Percentiles rank a stretch among this genome's conserved stretches.
These are phyloP conservation scores for Coelastrella sp. DNA, from an alignment of 139 green algal species.

Conservation along the genomic window DNA sequence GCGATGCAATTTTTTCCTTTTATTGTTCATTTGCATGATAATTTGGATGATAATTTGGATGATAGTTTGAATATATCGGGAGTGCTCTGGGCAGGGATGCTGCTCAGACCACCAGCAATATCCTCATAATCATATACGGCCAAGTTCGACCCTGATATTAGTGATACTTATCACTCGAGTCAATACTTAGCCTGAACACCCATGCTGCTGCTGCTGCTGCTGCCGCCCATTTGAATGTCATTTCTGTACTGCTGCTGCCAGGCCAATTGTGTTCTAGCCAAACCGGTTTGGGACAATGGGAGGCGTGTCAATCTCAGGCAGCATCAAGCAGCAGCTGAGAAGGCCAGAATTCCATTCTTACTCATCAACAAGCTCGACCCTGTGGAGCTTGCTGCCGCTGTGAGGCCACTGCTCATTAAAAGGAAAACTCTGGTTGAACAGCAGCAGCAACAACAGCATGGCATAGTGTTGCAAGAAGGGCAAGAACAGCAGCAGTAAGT, in stretches of 20 bases:
- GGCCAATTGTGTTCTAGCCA: constrained; percentile 16
- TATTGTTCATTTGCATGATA: no score
- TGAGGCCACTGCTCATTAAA: background rate
- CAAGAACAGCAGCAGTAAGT: background rate
- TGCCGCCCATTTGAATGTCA: background rate
- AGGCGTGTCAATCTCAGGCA: background rate
- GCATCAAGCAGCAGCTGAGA: constrained; percentile 9
- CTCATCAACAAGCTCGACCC: background rate
- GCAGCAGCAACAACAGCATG: background rate
- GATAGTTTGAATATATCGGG: no score
- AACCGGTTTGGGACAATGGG: constrained; percentile 16
- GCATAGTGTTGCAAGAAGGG: background rate
- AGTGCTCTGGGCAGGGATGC: no score
- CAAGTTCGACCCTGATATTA: no score
- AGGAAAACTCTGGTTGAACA: constrained; percentile 3
- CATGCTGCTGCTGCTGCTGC: background rate
- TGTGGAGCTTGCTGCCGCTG: background rate
- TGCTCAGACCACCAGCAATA: no score
- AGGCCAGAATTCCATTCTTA: constrained; percentile 3
- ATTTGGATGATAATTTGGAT: no score
- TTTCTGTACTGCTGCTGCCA: background rate
- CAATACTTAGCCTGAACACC: background rate
- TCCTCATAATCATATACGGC: no score
- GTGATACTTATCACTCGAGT: no score
- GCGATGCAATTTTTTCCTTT: no score